These are phyloP conservation scores for Tuber borchii DNA, from an alignment of 495 filamentous ascomycete genomes.

Conservation along the genomic window DNA sequence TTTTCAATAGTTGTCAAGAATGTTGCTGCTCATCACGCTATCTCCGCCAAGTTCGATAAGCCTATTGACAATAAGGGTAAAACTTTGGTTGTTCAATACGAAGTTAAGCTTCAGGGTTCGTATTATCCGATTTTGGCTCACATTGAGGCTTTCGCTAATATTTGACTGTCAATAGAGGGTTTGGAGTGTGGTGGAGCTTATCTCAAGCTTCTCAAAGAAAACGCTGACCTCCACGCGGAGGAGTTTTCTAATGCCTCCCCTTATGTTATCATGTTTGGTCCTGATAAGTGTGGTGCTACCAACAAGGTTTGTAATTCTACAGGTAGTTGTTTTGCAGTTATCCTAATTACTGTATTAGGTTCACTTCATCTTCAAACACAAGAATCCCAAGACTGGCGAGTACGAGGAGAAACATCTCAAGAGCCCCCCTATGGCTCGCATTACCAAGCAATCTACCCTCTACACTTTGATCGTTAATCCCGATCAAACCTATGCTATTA, in stretches of 20 bases:
- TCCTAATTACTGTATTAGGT: conserved; percentile 50
- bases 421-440: conserved; percentile 73
- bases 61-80: conserved; percentile 95
- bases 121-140: conserved; percentile 23
- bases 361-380: conserved; percentile 99
- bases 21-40: conserved; percentile 93
- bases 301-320: conserved; percentile 65
- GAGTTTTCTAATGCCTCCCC: conserved; percentile 97
- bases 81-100: conserved; percentile 94
- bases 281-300: conserved; percentile 97
- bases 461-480: conserved; percentile 95
- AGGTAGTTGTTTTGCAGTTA: not conserved
- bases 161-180: conserved; percentile 55
- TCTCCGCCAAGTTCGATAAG: conserved; percentile 97
- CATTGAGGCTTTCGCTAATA: conserved; percentile 27
- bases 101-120: conserved; percentile 97
- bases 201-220: conserved; percentile 97
- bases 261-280: conserved; percentile 99
- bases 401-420: conserved; percentile 99
- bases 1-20: conserved; percentile 72
- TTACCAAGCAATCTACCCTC: conserved; percentile 81
- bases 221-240: conserved; percentile 89
- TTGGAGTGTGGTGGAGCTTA: conserved; percentile 98
- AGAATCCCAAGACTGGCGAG: conserved; percentile 99
- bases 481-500: conserved; percentile 89